Evolutionary conservation across 306 rosid genomes (phyloP).

Genomic region (barrel medic (Medicago truncatula)): MtrunA17r5.0-ANR NC_053048.1:35824001-35824500

Average conservation of each 20-base stretch:
- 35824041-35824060: too few relatives aligned
- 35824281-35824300: neutral
- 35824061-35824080: too few relatives aligned
- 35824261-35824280: neutral
- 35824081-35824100: neutral
- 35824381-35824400: neutral
- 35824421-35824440: too few relatives aligned
- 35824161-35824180: neutral
- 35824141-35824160: neutral
- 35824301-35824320: neutral
- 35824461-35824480: neutral
- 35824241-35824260: neutral
- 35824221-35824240: neutral
- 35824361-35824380: neutral
- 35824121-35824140: neutral
- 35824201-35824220: conserved; percentile 1
- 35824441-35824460: neutral
- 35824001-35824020: too few relatives aligned
- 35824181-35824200: neutral
- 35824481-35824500: neutral
- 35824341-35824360: neutral
- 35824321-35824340: neutral
- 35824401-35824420: neutral
- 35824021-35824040: too few relatives aligned
- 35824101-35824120: neutral